A percentile compares a stretch with the other conserved stretches of the same genome.
Conservation (phyloP, 306 rosid genomes). For the Prunus salicina region DNA sequence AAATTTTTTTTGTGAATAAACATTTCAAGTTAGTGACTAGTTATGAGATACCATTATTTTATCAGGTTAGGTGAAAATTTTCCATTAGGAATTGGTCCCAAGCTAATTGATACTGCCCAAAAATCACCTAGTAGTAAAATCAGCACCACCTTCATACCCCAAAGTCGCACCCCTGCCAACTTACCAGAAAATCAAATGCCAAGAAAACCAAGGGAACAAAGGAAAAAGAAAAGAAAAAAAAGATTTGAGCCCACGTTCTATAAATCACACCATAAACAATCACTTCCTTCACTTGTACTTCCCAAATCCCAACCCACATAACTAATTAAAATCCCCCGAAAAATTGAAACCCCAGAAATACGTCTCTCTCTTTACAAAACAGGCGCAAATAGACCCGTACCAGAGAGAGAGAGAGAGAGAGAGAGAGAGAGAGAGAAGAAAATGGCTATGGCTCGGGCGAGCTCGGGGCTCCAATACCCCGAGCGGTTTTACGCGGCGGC, state of each 20-base stretch:
- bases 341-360: not conserved
- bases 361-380: not conserved
- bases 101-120: not conserved
- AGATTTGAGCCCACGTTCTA: not conserved
- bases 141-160: not conserved
- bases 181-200: not conserved
- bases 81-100: not conserved
- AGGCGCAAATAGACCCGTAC: not conserved
- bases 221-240: not conserved
- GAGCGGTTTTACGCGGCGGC: constrained; percentile 93
- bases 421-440: no score
- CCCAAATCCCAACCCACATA: not conserved
- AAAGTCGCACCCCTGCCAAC: not conserved
- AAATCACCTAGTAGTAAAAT: not conserved
- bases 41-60: no score
- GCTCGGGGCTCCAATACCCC: constrained; percentile 88
- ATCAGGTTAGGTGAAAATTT: no score
- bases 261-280: not conserved
- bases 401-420: no score
- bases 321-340: not conserved
- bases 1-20: no score
- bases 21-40: no score
- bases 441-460: constrained; percentile 66
- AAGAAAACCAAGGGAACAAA: not conserved
- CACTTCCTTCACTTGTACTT: not conserved